Evolutionary conservation across 2,329 filamentous ascomycete genomes (phyloP).

Genomic region (Claviceps pazoutovae): DNA sequence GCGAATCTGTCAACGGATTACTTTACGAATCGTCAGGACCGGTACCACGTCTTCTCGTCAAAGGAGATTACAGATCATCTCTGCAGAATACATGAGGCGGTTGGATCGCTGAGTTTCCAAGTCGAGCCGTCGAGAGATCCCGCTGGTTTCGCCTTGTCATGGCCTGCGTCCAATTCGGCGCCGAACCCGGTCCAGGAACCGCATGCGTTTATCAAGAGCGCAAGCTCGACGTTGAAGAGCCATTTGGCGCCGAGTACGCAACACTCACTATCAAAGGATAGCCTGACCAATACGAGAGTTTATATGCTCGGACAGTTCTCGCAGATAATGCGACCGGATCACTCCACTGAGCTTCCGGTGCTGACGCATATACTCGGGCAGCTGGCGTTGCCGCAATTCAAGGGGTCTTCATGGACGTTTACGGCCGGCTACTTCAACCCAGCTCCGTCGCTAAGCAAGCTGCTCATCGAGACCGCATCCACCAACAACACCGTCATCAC

Average conservation of each 20-base stretch:
- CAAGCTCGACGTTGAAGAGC: conserved; percentile 51
- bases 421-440: conserved; percentile 99
- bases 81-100: conserved; percentile 57
- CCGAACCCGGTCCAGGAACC: conserved; percentile 62
- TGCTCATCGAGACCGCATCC: conserved; percentile 63
- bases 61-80: conserved; percentile 73
- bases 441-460: conserved; percentile 64
- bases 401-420: conserved; percentile 76
- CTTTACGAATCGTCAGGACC: conserved; percentile 88
- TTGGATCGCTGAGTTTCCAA: conserved; percentile 69
- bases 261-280: conserved; percentile 7
- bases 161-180: conserved; percentile 62
- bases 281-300: conserved; percentile 50
- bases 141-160: conserved; percentile 48
- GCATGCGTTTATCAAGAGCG: conserved; percentile 51
- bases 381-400: conserved; percentile 49
- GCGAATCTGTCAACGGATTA: conserved; percentile 90
- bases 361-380: conserved; percentile 60
- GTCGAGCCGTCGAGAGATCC: conserved; percentile 47
- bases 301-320: conserved; percentile 84
- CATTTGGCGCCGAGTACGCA: conserved; percentile 39
- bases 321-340: conserved; percentile 63
- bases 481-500: conserved; percentile 71
- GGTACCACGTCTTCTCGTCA: conserved; percentile 83
- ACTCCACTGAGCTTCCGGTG: conserved; percentile 78